Base-by-base conservation (phyloP, 805 yeast genomes). In the Saccharomyces eubayanus region DNA sequence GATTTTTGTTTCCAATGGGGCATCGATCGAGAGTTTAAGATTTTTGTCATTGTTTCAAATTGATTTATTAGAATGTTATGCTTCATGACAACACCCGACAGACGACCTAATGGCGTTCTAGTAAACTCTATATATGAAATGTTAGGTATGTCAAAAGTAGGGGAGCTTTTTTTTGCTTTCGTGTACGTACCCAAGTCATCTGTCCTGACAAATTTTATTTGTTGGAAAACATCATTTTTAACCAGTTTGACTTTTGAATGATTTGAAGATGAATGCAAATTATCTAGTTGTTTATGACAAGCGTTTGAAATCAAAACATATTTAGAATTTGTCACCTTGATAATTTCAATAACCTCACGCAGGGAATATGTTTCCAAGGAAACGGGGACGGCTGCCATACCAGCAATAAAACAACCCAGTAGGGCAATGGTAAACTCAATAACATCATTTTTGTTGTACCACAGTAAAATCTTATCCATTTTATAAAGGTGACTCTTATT, bases 91-190 rank as follows among this genome's bases (percentile, higher is more conserved):
- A 94, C 96, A 16, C 99, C 99, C 54, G 96, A 77, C 36, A 90
- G 71, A 59, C 91, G 95, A 2, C 98, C 98, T 28, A 87, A 81
- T 0, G 97, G 95, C 1, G 95, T 86, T 60, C 91, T 80, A 0
- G 94, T 82, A 64, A 87, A 94, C 71, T 94, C 99, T 12, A 94
- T 91, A 63, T 94, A 94, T 0, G 98, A 97, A 55, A 94, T 72
- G 63, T 89, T 95, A 1, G 91, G 88, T 1, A 83, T 81, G 59
- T 85, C 88, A 47, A 83, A 71, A 0, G 87, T 81, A 0, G 91
- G 89, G 1, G 78, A 77, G 6, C 72, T 75, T 52, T 80, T 79
- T 59, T 79, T 82, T 2, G 83, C 78, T 30, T 81, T 78, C 50
- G 81, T 82, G 59, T 79, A 84, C 0, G 81, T 72, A 0, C 97